Evolutionary conservation across 1,139 yeast genomes (phyloP).

Genomic region (Pichia kudriavzevii): DNA sequence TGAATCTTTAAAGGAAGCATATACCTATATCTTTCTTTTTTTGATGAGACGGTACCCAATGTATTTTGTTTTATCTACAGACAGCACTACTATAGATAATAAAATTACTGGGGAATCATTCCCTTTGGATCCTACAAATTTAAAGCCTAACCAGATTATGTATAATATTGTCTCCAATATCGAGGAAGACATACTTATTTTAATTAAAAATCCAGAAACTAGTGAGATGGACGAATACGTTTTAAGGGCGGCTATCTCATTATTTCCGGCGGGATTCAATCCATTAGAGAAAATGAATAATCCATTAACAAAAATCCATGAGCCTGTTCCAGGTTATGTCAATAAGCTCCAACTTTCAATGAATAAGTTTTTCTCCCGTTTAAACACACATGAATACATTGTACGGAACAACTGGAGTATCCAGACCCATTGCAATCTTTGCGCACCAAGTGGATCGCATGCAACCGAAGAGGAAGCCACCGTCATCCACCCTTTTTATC

Average conservation of each 20-base stretch:
- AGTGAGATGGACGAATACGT: constrained; percentile 46
- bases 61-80: constrained; percentile 27
- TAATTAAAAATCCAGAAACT: constrained; percentile 42
- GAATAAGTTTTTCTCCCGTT: constrained; percentile 51
- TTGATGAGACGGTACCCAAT: constrained; percentile 52
- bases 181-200: constrained; percentile 62
- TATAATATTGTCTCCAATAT: constrained; percentile 39
- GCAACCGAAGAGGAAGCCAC: constrained; percentile 16
- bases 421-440: constrained; percentile 46
- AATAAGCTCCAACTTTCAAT: constrained; percentile 48
- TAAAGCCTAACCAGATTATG: constrained; percentile 32
- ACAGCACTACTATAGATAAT: constrained; percentile 30
- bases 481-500: constrained; percentile 31
- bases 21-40: constrained; percentile 40
- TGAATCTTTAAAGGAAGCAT: constrained; percentile 51
- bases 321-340: constrained; percentile 57
- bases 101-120: constrained; percentile 35
- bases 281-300: constrained; percentile 49
- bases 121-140: constrained; percentile 28
- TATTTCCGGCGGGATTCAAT: constrained; percentile 72
- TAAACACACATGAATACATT: constrained; percentile 45
- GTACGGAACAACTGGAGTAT: constrained; percentile 57
- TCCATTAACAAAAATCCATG: constrained; percentile 49
- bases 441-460: constrained; percentile 37
- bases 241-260: constrained; percentile 56